phyloP scores from a whole-genome alignment of 140 eudicot species.

The Flaveria floridana region DNA sequence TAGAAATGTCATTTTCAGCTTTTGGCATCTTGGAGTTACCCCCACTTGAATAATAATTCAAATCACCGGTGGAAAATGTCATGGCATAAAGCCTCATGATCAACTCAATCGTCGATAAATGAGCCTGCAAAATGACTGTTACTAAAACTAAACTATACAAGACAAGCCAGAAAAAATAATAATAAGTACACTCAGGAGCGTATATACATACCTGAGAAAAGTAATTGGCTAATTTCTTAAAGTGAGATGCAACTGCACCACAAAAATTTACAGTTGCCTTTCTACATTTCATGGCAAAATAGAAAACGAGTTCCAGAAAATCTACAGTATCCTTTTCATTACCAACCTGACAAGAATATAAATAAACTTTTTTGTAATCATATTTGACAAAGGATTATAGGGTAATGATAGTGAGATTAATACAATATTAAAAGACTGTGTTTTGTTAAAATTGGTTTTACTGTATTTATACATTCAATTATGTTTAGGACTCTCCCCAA shows the following conservation, averaged over 20 bases:
- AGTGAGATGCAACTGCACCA: constrained; percentile 45
- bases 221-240: constrained; percentile 44
- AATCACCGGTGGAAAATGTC: constrained; percentile 47
- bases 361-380: background rate
- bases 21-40: constrained; percentile 24
- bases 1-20: constrained; percentile 33
- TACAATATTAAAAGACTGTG: background rate
- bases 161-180: background rate
- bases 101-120: constrained; percentile 29
- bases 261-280: constrained; percentile 38
- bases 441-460: background rate
- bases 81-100: constrained; percentile 61
- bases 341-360: constrained; percentile 51
- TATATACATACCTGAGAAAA: constrained; percentile 49
- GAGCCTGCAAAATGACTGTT: constrained; percentile 47
- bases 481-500: background rate
- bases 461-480: background rate
- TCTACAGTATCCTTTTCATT: constrained; percentile 34
- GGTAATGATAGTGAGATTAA: background rate
- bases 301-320: constrained; percentile 51
- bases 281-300: constrained; percentile 63
- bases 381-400: background rate
- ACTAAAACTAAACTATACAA: constrained; percentile 17
- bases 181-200: constrained; percentile 18
- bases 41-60: constrained; percentile 32